Evolutionary conservation across 495 filamentous ascomycete species (phyloP).

Genomic region (Penicillium canescens): DNA sequence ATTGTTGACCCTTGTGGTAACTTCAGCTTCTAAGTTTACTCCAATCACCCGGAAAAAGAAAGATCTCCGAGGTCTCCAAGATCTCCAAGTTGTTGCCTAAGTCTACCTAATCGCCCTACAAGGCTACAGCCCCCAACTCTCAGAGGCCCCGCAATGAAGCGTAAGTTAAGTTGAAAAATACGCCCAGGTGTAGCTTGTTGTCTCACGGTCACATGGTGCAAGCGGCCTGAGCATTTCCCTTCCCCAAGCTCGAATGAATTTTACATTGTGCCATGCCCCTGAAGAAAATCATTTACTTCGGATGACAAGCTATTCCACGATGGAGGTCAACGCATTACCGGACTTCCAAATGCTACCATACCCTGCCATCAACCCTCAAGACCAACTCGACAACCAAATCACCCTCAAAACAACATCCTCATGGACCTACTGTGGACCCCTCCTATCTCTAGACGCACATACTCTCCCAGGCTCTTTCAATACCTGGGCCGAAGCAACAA

Average conservation of each 20-base stretch:
- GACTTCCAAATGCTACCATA: constrained; percentile 2
- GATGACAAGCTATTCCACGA: constrained; percentile 1
- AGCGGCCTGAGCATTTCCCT: neutral
- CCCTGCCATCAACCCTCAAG: neutral
- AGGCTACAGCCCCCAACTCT: neutral
- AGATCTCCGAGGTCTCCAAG: neutral
- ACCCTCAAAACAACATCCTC: constrained; percentile 21
- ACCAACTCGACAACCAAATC: constrained; percentile 1
- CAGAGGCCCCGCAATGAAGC: neutral
- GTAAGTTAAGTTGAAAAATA: neutral
- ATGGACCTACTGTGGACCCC: constrained; percentile 29
- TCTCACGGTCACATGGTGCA: neutral
- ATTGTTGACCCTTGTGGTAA: no score
- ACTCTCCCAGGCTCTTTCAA: constrained; percentile 22
- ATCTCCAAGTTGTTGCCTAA: neutral
- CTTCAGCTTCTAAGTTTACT: no score
- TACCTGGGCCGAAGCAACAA: constrained; percentile 21
- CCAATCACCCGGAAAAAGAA: neutral
- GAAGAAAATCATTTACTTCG: neutral
- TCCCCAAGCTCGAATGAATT: neutral
- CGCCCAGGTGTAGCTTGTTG: neutral
- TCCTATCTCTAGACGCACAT: constrained; percentile 15
- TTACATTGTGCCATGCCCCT: neutral
- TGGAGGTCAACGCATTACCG: no score
- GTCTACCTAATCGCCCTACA: neutral